phyloP scores from a whole-genome alignment of 2,329 filamentous ascomycete species.

The Leptographium lundbergii region DNA sequence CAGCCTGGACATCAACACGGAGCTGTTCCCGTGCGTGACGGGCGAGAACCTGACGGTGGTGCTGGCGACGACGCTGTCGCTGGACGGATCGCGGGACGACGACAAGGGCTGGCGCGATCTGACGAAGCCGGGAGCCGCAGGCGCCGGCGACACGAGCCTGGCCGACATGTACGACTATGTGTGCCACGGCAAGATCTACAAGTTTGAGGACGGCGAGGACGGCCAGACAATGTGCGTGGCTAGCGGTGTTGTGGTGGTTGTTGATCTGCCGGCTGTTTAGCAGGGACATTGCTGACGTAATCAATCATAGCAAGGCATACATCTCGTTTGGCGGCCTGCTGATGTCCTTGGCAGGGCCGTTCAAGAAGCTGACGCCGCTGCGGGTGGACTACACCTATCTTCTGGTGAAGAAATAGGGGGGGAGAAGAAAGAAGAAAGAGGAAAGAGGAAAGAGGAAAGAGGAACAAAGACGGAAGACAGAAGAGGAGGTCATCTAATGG shows the following conservation, averaged over 20 bases:
- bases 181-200: constrained; percentile 78
- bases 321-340: constrained; percentile 87
- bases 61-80: constrained; percentile 70
- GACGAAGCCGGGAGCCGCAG: constrained; percentile 29
- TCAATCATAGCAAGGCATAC: constrained; percentile 66
- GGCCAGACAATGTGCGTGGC: constrained; percentile 70
- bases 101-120: constrained; percentile 72
- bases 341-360: constrained; percentile 83
- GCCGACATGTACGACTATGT: constrained; percentile 82
- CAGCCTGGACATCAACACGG: constrained; percentile 84
- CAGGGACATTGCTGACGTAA: not conserved
- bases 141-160: constrained; percentile 38
- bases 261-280: not conserved
- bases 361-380: constrained; percentile 86
- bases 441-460: constrained; percentile 47
- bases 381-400: constrained; percentile 91
- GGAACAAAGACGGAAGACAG: not conserved
- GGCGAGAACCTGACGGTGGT: constrained; percentile 72
- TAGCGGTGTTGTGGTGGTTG: no score
- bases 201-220: constrained; percentile 68
- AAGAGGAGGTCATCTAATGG: not conserved
- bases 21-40: constrained; percentile 67
- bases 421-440: constrained; percentile 34
- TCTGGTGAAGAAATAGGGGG: constrained; percentile 72
- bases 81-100: constrained; percentile 74